Conservation (phyloP, 805 yeast genomes). For the Kazachstania bromeliacearum region DNA sequence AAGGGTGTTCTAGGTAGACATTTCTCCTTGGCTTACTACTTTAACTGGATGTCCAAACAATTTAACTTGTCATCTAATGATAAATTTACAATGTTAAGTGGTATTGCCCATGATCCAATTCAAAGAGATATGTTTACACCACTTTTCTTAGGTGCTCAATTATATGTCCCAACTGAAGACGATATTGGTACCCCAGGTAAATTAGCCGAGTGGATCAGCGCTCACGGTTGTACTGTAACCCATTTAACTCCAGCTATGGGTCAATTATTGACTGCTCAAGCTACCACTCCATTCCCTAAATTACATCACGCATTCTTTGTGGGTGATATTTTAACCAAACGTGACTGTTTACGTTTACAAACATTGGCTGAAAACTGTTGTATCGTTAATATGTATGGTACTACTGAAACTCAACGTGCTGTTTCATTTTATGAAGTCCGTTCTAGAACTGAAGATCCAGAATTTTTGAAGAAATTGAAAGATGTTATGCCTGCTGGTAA, state of each 20-base stretch:
- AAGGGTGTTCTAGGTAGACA: constrained; percentile 98
- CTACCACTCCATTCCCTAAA: constrained; percentile 72
- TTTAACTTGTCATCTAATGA: constrained; percentile 73
- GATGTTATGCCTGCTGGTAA: constrained; percentile 98
- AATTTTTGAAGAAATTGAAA: constrained; percentile 72
- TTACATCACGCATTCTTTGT: constrained; percentile 96
- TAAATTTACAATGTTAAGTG: constrained; percentile 93
- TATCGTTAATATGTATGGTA: constrained; percentile 97
- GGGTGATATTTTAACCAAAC: constrained; percentile 93
- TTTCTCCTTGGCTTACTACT: constrained; percentile 90
- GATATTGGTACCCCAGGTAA: constrained; percentile 98
- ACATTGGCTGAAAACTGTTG: constrained; percentile 79
- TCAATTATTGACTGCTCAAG: constrained; percentile 91
- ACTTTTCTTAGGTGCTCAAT: constrained; percentile 85
- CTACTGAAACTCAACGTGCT: constrained; percentile 98
- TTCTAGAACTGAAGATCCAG: constrained; percentile 56
- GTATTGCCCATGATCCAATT: constrained; percentile 98
- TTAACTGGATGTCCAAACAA: constrained; percentile 95
- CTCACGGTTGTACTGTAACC: constrained; percentile 85
- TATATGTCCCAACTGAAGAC: constrained; percentile 89
- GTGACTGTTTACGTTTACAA: constrained; percentile 91
- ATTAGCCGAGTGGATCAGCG: constrained; percentile 94
- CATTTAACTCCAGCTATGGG: constrained; percentile 99
- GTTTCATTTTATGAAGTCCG: constrained; percentile 90
- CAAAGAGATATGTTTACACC: constrained; percentile 99